Percentiles rank a stretch among this genome's conserved stretches.
These are phyloP conservation scores for Fusarium sulawesiense DNA, from an alignment of 2,329 filamentous ascomycete species.

Conservation along the genomic window DNA sequence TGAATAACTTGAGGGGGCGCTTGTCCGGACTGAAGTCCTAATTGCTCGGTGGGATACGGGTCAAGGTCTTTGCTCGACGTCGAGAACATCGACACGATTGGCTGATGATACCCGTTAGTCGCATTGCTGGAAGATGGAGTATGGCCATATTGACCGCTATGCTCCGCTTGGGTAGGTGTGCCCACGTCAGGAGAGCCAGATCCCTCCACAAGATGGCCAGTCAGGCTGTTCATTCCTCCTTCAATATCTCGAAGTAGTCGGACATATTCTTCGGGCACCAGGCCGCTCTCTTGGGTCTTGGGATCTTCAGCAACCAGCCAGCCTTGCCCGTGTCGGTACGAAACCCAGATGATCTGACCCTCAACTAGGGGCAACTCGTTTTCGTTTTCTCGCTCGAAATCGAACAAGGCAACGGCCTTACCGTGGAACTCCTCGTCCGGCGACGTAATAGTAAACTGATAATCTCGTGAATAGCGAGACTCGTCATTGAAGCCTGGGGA, in stretches of 20 bases:
- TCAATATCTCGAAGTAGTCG: constrained; percentile 92
- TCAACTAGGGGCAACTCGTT: constrained; percentile 94
- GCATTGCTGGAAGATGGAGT: constrained; percentile 58
- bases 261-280: constrained; percentile 97
- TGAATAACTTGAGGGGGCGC: constrained; percentile 74
- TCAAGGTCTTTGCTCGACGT: constrained; percentile 77
- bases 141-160: constrained; percentile 59
- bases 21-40: constrained; percentile 71
- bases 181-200: constrained; percentile 65
- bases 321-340: constrained; percentile 94
- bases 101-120: constrained; percentile 75
- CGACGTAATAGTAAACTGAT: constrained; percentile 93
- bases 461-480: constrained; percentile 88
- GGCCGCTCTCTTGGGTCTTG: constrained; percentile 90
- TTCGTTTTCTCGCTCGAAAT: constrained; percentile 94
- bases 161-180: constrained; percentile 72
- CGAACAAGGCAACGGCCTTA: constrained; percentile 93
- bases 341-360: constrained; percentile 96
- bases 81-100: constrained; percentile 75
- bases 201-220: constrained; percentile 67
- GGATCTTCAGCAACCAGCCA: constrained; percentile 98
- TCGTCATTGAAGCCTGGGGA: constrained; percentile 70
- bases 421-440: constrained; percentile 98
- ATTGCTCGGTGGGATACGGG: constrained; percentile 73
- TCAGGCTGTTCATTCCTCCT: constrained; percentile 82